Evolutionary conservation across 176 grass and related monocot genomes (phyloP).

Genomic region (Raddia distichophylla): DNA sequence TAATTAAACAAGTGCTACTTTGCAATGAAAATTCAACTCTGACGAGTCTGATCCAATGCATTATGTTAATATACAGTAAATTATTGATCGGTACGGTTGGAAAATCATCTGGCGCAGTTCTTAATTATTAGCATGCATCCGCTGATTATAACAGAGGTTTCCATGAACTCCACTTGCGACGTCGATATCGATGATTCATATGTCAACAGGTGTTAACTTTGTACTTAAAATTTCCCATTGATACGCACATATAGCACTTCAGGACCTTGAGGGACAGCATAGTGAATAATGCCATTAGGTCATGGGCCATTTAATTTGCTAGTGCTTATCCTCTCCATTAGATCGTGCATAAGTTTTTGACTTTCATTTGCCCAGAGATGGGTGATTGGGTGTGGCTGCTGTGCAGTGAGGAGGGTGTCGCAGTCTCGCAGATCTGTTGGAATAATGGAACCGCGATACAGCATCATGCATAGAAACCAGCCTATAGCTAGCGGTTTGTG

Average conservation of each 20-base stretch:
- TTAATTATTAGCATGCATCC: no score
- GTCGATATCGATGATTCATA: background rate
- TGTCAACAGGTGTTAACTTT: constrained; percentile 18
- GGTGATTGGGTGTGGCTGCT: constrained; percentile 26
- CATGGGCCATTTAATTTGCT: constrained; percentile 39
- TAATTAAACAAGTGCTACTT: background rate
- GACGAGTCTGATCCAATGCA: no score
- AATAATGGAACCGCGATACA: constrained; percentile 11
- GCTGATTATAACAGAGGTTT: no score
- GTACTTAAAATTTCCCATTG: constrained; percentile 14
- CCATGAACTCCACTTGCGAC: background rate
- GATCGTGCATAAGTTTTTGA: constrained; percentile 31
- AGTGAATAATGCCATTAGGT: constrained; percentile 42
- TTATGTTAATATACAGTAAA: no score
- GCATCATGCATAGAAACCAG: background rate
- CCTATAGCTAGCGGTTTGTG: no score
- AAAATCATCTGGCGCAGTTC: no score
- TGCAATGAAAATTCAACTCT: constrained; percentile 4
- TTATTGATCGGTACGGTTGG: no score
- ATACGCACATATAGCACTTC: background rate
- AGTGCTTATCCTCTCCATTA: constrained; percentile 32
- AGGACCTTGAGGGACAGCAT: background rate
- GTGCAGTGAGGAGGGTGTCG: constrained; percentile 25
- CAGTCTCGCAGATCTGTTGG: constrained; percentile 35
- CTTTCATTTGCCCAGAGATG: constrained; percentile 32